A percentile compares a stretch with the other conserved stretches of the same genome.
phyloP scores from a whole-genome alignment of 768 basidiomycete species.

The Podaxis mareebaensis region DNA sequence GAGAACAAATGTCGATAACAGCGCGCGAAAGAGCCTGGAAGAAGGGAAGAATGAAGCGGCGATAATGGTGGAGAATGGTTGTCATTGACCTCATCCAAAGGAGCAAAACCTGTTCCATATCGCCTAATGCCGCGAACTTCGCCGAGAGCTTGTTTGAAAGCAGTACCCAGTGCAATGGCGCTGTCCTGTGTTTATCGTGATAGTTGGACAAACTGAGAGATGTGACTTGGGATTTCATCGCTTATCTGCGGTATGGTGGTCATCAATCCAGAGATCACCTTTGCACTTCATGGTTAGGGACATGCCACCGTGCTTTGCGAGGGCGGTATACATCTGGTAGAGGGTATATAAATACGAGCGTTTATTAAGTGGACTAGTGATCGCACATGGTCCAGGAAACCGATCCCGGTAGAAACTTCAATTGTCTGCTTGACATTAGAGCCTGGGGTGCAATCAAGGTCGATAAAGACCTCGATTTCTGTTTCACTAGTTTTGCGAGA shows the following conservation, averaged over 20 bases:
- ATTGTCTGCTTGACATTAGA: conserved; percentile 68
- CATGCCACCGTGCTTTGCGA: conserved; percentile 96
- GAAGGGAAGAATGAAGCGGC: conserved; percentile 6
- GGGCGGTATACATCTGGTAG: conserved; percentile 91
- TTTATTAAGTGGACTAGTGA: not conserved
- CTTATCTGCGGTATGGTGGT: conserved; percentile 99
- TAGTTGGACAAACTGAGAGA: conserved; percentile 19
- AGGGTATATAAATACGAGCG: not conserved
- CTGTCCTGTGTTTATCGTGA: conserved; percentile 67
- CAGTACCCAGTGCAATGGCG: conserved; percentile 83
- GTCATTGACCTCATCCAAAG: conserved; percentile 84
- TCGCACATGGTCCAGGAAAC: conserved; percentile 96
- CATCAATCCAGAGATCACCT: conserved; percentile 97
- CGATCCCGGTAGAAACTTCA: conserved; percentile 89
- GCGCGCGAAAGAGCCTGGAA: conserved; percentile 88
- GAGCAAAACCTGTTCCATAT: conserved; percentile 96
- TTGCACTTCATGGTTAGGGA: conserved; percentile 88
- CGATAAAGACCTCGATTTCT: conserved; percentile 76
- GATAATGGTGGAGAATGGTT: conserved; percentile 6
- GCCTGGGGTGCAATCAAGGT: conserved; percentile 78
- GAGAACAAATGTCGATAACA: conserved; percentile 97
- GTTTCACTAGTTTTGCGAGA: conserved; percentile 92
- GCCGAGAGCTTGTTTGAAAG: conserved; percentile 94
- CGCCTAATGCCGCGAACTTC: conserved; percentile 92
- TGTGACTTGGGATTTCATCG: conserved; percentile 21